These are phyloP conservation scores for Ophiostoma sp. DNA, from an alignment of 2,329 filamentous ascomycete genomes.

Conservation along the genomic window DNA sequence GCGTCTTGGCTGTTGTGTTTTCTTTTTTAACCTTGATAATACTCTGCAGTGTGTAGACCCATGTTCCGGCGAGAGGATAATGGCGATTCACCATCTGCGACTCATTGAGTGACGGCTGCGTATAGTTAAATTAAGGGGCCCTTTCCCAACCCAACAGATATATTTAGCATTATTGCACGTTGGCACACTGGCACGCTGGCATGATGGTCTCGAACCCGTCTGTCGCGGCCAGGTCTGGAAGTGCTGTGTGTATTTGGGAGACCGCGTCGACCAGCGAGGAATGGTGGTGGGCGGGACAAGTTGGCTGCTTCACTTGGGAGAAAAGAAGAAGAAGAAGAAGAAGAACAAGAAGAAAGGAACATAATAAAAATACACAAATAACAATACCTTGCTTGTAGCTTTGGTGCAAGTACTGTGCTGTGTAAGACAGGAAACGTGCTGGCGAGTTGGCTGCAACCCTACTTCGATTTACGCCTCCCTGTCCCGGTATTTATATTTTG, in stretches of 20 bases:
- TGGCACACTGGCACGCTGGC: neutral
- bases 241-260: neutral
- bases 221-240: neutral
- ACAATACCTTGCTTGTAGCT: no score
- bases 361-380: no score
- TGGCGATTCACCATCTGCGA: neutral
- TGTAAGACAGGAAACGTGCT: neutral
- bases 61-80: neutral
- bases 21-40: neutral
- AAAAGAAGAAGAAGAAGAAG: neutral
- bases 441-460: neutral
- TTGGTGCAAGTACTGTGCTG: no score
- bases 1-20: neutral
- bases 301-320: neutral
- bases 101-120: neutral
- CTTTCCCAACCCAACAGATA: neutral
- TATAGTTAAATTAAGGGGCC: neutral
- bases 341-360: neutral
- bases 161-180: neutral
- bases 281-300: neutral
- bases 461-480: neutral
- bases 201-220: neutral
- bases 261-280: neutral
- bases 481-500: no score
- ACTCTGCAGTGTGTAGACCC: neutral